A percentile compares a stretch with the other conserved stretches of the same genome.
Evolutionary conservation across 306 rosid genomes (phyloP).

Genomic region (Gynostemma pentaphyllum): DNA sequence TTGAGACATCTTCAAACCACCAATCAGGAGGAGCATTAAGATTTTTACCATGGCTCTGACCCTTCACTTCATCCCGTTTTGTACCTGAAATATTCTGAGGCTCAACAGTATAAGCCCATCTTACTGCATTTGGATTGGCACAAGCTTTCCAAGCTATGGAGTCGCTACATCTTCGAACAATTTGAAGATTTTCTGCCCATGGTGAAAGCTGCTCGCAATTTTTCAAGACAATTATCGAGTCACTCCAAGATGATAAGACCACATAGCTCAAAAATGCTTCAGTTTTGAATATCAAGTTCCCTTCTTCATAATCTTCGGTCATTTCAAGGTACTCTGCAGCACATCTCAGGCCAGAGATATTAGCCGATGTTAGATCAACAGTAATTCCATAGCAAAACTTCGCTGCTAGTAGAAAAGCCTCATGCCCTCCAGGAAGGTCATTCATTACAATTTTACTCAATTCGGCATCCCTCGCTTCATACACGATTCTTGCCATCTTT

Average conservation of each 20-base stretch:
- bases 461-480: constrained; percentile 51
- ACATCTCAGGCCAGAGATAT: constrained; percentile 91
- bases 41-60: constrained; percentile 55
- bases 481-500: constrained; percentile 65
- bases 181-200: constrained; percentile 93
- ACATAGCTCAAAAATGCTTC: constrained; percentile 97
- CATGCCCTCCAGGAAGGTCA: constrained; percentile 83
- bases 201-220: constrained; percentile 90
- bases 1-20: constrained; percentile 94
- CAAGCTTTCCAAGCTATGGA: constrained; percentile 99
- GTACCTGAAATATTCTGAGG: constrained; percentile 47
- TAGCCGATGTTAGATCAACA: constrained; percentile 85
- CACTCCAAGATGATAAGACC: constrained; percentile 91
- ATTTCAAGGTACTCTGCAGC: constrained; percentile 90
- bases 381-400: constrained; percentile 88
- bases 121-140: constrained; percentile 91
- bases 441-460: constrained; percentile 53
- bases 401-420: constrained; percentile 74
- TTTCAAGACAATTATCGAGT: constrained; percentile 80
- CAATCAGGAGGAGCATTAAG: constrained; percentile 77
- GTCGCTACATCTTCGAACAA: constrained; percentile 87
- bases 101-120: constrained; percentile 78
- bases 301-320: constrained; percentile 97
- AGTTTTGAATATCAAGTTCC: constrained; percentile 90
- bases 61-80: constrained; percentile 60